These are phyloP conservation scores for Capniomyces stellatus DNA, from an alignment of 371 early-diverging fungal species.

Conservation along the genomic window DNA sequence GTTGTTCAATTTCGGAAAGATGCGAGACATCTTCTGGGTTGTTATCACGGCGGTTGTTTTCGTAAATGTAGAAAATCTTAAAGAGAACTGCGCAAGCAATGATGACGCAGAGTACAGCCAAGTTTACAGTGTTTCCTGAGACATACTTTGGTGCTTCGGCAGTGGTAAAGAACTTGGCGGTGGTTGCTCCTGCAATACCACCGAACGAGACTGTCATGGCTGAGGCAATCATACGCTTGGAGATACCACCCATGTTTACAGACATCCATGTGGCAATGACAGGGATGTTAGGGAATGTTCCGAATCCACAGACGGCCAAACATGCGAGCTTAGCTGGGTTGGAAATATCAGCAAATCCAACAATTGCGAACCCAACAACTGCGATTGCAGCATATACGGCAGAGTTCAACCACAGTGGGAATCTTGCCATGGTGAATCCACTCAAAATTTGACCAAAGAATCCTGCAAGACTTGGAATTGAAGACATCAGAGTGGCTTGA, in stretches of 20 bases:
- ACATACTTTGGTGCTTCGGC: slow-evolving; percentile 15
- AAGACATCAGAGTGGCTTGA: slow-evolving; percentile 1
- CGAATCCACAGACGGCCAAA: slow-evolving; percentile 1
- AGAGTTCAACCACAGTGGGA: slow-evolving; percentile 9
- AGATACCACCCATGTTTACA: slow-evolving; percentile 4
- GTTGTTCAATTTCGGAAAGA: slow-evolving; percentile 2
- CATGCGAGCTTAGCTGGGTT: background rate
- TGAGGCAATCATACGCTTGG: slow-evolving; percentile 3
- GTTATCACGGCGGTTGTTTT: slow-evolving; percentile 7
- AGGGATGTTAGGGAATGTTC: slow-evolving; percentile 4
- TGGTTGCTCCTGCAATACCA: slow-evolving; percentile 8
- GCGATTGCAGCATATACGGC: slow-evolving; percentile 6
- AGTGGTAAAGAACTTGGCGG: slow-evolving; percentile 16
- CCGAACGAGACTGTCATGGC: slow-evolving; percentile 4
- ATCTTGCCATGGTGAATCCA: slow-evolving; percentile 1
- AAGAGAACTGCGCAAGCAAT: slow-evolving; percentile 11
- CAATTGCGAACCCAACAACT: slow-evolving; percentile 2
- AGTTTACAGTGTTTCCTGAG: slow-evolving; percentile 13
- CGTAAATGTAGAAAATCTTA: slow-evolving; percentile 11
- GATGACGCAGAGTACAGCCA: slow-evolving; percentile 8
- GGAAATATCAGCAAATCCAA: background rate
- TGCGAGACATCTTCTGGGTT: slow-evolving; percentile 6
- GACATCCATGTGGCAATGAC: slow-evolving; percentile 5
- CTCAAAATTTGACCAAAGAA: slow-evolving; percentile 5
- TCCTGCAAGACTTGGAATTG: slow-evolving; percentile 2